Evolutionary conservation across 305 asterid species (phyloP).

Genomic region (Fraxinus ornus): DNA sequence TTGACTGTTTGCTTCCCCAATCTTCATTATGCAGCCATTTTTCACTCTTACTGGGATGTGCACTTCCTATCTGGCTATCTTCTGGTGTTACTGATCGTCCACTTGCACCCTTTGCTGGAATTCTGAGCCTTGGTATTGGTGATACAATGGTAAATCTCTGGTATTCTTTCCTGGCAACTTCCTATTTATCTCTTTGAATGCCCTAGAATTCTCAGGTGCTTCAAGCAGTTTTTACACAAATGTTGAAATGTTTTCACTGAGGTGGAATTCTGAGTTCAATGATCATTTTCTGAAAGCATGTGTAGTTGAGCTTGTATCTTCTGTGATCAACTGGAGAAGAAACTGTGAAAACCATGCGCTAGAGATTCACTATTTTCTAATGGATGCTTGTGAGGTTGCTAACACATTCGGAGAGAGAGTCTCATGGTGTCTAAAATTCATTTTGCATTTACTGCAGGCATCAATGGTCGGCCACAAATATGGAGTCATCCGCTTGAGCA

Average conservation of each 20-base stretch:
- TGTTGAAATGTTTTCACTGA: background rate
- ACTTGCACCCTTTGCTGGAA: conserved; percentile 96
- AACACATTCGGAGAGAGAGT: background rate
- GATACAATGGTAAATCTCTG: conserved; percentile 79
- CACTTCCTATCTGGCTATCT: conserved; percentile 94
- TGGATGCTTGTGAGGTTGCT: conserved; percentile 7
- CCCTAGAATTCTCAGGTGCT: background rate
- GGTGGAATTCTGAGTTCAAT: too few relatives aligned
- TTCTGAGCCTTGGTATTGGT: conserved; percentile 96
- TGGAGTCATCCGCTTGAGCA: conserved; percentile 97
- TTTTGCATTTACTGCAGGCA: conserved; percentile 49
- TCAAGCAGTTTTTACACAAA: background rate
- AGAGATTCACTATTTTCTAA: background rate
- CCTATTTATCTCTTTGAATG: background rate
- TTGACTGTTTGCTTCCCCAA: background rate
- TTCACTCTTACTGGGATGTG: conserved; percentile 89
- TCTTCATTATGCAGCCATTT: conserved; percentile 67
- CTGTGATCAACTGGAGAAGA: background rate
- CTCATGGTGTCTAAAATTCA: conserved; percentile 2
- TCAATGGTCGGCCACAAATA: conserved; percentile 97
- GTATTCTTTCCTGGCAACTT: background rate
- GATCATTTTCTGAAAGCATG: background rate
- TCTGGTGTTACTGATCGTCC: conserved; percentile 84
- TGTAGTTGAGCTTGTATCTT: background rate
- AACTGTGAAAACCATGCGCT: background rate